phyloP scores from a whole-genome alignment of 2,329 filamentous ascomycete species.

The Aspergillus ustus region DNA sequence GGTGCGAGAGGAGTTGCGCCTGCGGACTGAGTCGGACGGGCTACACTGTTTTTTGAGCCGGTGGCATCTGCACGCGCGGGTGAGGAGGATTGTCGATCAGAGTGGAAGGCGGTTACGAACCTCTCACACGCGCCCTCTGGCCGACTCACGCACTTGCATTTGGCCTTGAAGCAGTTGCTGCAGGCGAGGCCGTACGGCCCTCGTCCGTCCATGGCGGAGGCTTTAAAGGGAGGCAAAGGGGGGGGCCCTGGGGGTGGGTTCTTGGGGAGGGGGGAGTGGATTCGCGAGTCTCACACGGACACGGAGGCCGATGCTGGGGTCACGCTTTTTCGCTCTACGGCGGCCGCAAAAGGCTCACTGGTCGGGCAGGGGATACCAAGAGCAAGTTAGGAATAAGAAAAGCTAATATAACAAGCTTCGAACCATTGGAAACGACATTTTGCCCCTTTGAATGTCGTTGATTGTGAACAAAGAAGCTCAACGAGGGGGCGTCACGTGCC shows the following conservation, averaged over 20 bases:
- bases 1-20: neutral
- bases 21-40: neutral
- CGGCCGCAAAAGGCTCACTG: neutral
- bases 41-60: constrained; percentile 9
- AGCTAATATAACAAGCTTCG: neutral
- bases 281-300: neutral
- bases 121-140: constrained; percentile 5
- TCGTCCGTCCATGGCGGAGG: constrained; percentile 11
- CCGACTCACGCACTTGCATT: constrained; percentile 6
- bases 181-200: constrained; percentile 14
- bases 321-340: neutral
- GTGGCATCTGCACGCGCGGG: constrained; percentile 1
- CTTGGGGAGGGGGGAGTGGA: neutral
- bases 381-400: neutral
- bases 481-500: neutral
- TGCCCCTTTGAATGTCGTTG: neutral
- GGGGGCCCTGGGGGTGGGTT: too few relatives aligned
- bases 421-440: neutral
- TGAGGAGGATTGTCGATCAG: neutral
- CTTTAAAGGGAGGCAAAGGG: neutral
- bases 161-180: constrained; percentile 9
- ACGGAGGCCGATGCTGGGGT: neutral
- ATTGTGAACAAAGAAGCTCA: neutral
- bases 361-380: neutral
- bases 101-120: neutral